Conservation (phyloP, 345 rosid species). For the Triadica sebifera region DNA sequence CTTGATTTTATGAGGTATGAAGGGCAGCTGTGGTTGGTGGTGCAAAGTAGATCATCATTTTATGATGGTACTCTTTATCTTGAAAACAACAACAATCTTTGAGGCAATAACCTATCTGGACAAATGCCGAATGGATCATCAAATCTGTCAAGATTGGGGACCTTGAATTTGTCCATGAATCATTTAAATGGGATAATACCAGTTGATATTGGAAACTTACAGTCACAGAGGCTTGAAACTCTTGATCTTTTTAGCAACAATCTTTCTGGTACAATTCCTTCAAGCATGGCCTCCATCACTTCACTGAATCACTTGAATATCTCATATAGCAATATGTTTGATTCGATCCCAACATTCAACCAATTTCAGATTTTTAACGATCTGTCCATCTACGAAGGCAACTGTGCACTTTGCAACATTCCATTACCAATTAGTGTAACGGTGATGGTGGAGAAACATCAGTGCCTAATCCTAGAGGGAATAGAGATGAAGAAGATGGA, state of each 20-base stretch:
- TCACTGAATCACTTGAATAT: conserved; percentile 18
- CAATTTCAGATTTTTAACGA: conserved; percentile 19
- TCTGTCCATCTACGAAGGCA: conserved; percentile 27
- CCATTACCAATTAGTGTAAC: background rate
- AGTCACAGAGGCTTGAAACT: conserved; percentile 7
- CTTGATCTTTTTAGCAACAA: conserved; percentile 25
- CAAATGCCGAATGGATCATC: conserved; percentile 3
- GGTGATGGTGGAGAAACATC: background rate
- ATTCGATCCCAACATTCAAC: conserved; percentile 24
- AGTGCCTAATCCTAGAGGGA: background rate
- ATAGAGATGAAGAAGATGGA: background rate
- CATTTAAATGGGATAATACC: conserved; percentile 19
- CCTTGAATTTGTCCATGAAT: conserved; percentile 21
- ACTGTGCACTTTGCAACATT: conserved; percentile 19
- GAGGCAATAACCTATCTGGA: conserved; percentile 10
- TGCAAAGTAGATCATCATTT: background rate
- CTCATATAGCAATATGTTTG: conserved; percentile 28
- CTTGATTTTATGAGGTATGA: background rate
- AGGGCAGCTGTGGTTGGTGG: conserved; percentile 5
- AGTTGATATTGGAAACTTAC: conserved; percentile 1
- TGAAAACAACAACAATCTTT: conserved; percentile 19
- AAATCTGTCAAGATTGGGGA: conserved; percentile 7
- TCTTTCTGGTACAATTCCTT: conserved; percentile 20
- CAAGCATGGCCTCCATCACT: conserved; percentile 5
- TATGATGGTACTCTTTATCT: conserved; percentile 10